phyloP scores from a whole-genome alignment of 2,329 filamentous ascomycete species.

The Dothistroma septosporum region DNA sequence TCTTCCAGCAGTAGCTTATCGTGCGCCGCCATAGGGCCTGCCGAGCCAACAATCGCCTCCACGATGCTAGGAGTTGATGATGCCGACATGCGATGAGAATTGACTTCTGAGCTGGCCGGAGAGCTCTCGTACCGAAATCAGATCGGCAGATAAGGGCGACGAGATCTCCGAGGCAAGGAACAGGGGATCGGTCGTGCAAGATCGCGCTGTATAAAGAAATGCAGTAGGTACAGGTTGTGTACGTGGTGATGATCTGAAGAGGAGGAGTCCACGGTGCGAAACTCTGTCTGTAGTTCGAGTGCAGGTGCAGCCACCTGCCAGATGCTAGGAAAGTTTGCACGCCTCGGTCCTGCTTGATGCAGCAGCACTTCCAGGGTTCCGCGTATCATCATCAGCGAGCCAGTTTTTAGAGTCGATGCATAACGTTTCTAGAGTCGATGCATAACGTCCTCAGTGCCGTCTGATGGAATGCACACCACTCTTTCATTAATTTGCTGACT shows the following conservation, averaged over 20 bases:
- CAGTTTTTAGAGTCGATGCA: not conserved
- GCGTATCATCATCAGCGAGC: not conserved
- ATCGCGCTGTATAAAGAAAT: not conserved
- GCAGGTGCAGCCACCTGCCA: not conserved
- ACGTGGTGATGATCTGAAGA: conserved; percentile 1
- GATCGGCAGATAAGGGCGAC: not conserved
- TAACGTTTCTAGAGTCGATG: not conserved
- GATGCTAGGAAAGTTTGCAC: not conserved
- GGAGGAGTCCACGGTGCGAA: not conserved
- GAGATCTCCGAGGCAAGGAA: not conserved
- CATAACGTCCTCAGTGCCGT: not conserved
- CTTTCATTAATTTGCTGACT: not conserved
- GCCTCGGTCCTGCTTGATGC: not conserved
- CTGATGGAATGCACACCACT: not conserved
- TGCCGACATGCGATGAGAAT: conserved; percentile 16
- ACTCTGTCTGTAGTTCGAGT: not conserved
- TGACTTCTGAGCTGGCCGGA: not conserved
- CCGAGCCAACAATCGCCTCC: conserved; percentile 16
- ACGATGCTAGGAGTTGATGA: conserved; percentile 17
- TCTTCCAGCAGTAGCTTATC: conserved; percentile 32
- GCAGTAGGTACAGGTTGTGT: not conserved
- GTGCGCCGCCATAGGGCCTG: conserved; percentile 30
- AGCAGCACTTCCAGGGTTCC: not conserved
- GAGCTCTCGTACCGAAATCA: conserved; percentile 1
- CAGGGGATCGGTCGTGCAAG: not conserved